Evolutionary conservation across 2,329 filamentous ascomycete species (phyloP).

Genomic region (Rhytidhysteron rufulum): DNA sequence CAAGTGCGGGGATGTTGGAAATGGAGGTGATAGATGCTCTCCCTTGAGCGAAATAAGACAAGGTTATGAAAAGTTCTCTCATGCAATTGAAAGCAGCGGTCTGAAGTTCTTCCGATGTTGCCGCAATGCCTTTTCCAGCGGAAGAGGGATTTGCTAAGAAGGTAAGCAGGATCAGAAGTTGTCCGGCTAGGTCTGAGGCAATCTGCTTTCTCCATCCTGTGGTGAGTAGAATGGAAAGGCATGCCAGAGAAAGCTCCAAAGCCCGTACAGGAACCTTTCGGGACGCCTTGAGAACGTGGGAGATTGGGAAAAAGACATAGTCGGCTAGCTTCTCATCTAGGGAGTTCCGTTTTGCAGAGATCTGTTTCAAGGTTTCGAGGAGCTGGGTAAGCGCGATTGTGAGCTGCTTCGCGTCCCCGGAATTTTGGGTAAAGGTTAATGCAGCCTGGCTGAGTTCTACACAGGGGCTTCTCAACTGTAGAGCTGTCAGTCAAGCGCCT

Average conservation of each 20-base stretch:
- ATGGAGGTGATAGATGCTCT: conserved; percentile 50
- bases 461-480: conserved; percentile 55
- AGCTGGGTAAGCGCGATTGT: conserved; percentile 46
- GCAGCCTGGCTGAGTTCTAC: conserved; percentile 56
- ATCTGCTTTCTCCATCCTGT: conserved; percentile 76
- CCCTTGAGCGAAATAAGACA: conserved; percentile 48
- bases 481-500: conserved; percentile 8
- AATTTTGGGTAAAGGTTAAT: conserved; percentile 47
- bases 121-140: conserved; percentile 43
- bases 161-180: conserved; percentile 79
- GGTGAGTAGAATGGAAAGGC: conserved; percentile 67
- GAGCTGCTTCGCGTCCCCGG: conserved; percentile 45
- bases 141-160: conserved; percentile 73
- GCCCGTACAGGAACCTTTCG: conserved; percentile 66
- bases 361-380: conserved; percentile 35
- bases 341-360: conserved; percentile 30
- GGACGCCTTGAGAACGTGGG: conserved; percentile 76
- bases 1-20: conserved; percentile 69
- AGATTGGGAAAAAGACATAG: conserved; percentile 92
- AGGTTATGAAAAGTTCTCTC: conserved; percentile 59
- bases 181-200: conserved; percentile 68
- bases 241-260: conserved; percentile 73
- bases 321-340: conserved; percentile 83
- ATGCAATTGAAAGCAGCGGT: conserved; percentile 69
- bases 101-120: conserved; percentile 69